Evolutionary conservation across 495 filamentous ascomycete genomes (phyloP).

Genomic region (Trichocladium antarcticum): DNA sequence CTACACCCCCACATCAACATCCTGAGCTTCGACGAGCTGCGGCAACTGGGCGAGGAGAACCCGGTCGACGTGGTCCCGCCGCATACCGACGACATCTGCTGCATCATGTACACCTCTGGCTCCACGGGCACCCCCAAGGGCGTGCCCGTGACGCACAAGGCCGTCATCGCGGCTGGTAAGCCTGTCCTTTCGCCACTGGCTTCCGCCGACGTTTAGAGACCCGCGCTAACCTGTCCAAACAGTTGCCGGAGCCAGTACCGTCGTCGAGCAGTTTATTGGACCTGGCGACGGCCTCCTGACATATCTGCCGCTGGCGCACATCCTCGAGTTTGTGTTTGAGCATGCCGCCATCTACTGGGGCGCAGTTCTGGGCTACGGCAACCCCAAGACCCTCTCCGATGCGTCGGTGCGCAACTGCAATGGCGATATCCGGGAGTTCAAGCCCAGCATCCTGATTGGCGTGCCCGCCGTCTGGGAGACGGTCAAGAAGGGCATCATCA

Average conservation of each 20-base stretch:
- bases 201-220: not conserved
- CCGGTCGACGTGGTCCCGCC: constrained; percentile 72
- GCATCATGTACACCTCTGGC: constrained; percentile 99
- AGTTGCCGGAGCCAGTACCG: constrained; percentile 81
- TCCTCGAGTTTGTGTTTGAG: constrained; percentile 96
- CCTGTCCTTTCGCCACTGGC: not conserved
- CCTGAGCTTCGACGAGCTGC: constrained; percentile 74
- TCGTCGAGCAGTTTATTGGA: constrained; percentile 74
- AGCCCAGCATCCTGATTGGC: constrained; percentile 82
- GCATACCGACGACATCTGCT: constrained; percentile 76
- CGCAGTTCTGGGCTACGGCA: constrained; percentile 94
- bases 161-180: constrained; percentile 79
- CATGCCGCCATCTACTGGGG: constrained; percentile 89
- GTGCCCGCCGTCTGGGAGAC: constrained; percentile 97
- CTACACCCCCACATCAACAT: constrained; percentile 59
- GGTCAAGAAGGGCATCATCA: constrained; percentile 92
- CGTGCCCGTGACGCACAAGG: constrained; percentile 78
- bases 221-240: not conserved
- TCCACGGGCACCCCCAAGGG: constrained; percentile 97
- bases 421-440: constrained; percentile 90
- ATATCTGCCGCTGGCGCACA: constrained; percentile 89
- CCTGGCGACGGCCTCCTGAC: constrained; percentile 81
- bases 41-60: constrained; percentile 73
- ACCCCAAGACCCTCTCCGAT: constrained; percentile 85
- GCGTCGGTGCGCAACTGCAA: constrained; percentile 82